These are phyloP conservation scores for Cladosporium sp. DNA, from an alignment of 2,329 filamentous ascomycete genomes.

Conservation along the genomic window DNA sequence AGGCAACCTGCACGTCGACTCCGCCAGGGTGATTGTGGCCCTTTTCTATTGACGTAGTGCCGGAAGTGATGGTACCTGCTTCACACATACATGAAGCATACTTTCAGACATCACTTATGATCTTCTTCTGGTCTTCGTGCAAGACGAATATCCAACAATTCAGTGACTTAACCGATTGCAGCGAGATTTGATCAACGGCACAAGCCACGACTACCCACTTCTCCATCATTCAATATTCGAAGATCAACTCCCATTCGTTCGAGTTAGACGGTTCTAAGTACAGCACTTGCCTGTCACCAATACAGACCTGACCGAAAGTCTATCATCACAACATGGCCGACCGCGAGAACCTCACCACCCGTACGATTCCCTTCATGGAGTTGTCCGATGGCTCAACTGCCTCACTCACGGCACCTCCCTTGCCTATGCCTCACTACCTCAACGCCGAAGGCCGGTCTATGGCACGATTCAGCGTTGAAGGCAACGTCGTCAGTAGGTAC, in stretches of 20 bases:
- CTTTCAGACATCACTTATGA: too few species aligned
- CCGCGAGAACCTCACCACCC: constrained; percentile 41
- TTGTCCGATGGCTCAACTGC: constrained; percentile 40
- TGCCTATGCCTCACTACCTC: constrained; percentile 40
- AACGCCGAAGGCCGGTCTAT: constrained; percentile 40
- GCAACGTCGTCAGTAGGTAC: constrained; percentile 49
- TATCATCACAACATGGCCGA: constrained; percentile 28
- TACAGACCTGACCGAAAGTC: too few species aligned
- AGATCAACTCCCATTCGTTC: too few species aligned
- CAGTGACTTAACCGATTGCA: too few species aligned
- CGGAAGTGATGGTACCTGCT: background rate
- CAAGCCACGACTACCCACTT: too few species aligned
- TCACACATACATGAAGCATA: background rate
- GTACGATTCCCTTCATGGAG: constrained; percentile 47
- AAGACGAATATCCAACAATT: too few species aligned
- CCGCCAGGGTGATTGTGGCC: background rate
- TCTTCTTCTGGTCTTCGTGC: too few species aligned
- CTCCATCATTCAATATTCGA: too few species aligned
- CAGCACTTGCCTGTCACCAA: too few species aligned
- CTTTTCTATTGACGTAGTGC: background rate
- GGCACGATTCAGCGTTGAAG: constrained; percentile 49
- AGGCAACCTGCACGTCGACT: too few species aligned
- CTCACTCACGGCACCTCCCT: constrained; percentile 44
- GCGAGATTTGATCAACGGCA: too few species aligned
- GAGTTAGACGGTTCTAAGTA: too few species aligned